These are phyloP conservation scores for Tillandsia leiboldiana DNA, from an alignment of 176 grass and related monocot species.

Conservation along the genomic window DNA sequence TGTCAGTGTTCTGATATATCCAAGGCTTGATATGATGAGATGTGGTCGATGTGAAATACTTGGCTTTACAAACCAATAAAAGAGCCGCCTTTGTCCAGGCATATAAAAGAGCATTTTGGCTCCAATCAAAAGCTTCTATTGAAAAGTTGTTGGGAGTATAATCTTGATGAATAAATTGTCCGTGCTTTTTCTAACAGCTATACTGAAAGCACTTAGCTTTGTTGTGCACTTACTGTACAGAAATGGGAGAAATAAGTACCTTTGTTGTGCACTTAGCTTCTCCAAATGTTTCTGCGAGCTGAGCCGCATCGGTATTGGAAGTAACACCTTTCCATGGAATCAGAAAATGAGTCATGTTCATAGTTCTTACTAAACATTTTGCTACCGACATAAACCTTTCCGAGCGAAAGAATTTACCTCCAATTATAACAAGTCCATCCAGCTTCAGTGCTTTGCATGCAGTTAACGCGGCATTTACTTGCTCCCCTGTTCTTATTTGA, in stretches of 20 bases:
- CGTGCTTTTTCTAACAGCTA: too few species aligned
- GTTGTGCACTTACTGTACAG: constrained; percentile 39
- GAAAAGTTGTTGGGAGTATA: too few species aligned
- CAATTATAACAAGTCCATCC: constrained; percentile 36
- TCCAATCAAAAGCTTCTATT: too few species aligned
- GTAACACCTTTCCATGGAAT: constrained; percentile 42
- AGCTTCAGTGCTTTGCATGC: constrained; percentile 19
- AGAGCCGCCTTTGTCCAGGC: too few species aligned
- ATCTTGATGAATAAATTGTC: too few species aligned
- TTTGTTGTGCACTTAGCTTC: constrained; percentile 73
- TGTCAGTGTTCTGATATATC: constrained; percentile 1
- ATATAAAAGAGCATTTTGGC: too few species aligned
- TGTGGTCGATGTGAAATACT: too few species aligned
- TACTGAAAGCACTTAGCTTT: constrained; percentile 34
- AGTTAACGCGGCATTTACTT: constrained; percentile 34
- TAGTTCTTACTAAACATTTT: too few species aligned
- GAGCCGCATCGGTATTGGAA: constrained; percentile 88
- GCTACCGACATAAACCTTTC: too few species aligned
- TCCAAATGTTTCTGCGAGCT: constrained; percentile 85
- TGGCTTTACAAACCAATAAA: too few species aligned
- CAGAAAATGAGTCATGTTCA: neutral
- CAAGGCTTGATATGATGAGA: neutral
- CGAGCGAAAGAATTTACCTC: constrained; percentile 23
- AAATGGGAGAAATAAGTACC: constrained; percentile 21
- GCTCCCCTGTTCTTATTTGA: constrained; percentile 34